Evolutionary conservation across 2,329 filamentous ascomycete species (phyloP).

Genomic region (Penicillium rolfsii): DNA sequence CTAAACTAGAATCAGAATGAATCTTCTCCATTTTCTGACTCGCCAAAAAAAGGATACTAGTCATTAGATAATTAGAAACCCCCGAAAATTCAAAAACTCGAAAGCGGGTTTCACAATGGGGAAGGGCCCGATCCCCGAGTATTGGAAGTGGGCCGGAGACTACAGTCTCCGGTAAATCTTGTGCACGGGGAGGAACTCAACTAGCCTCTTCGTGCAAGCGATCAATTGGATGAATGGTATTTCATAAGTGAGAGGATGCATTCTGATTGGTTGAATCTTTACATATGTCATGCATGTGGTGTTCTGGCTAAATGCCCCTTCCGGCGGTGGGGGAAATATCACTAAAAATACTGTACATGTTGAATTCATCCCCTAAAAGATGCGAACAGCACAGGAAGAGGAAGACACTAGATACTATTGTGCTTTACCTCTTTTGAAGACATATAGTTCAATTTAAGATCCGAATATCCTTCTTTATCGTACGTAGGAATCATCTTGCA

Average conservation of each 20-base stretch:
- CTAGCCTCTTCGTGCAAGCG: background rate
- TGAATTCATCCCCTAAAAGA: background rate
- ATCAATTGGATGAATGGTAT: background rate
- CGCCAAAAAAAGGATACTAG: background rate
- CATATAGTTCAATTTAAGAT: no score
- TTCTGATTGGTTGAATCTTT: background rate
- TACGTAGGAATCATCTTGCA: background rate
- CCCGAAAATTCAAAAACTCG: background rate
- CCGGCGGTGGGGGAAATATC: background rate
- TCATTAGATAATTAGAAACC: background rate
- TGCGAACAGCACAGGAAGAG: background rate
- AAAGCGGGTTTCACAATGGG: background rate
- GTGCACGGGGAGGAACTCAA: background rate
- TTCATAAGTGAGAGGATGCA: background rate
- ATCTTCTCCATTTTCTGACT: background rate
- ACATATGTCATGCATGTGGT: background rate
- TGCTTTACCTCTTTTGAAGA: no score
- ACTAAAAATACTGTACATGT: background rate
- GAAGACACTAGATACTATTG: no score
- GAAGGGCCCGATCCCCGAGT: background rate
- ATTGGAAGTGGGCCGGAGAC: background rate
- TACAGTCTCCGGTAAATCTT: slow-evolving; percentile 1
- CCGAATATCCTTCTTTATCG: background rate
- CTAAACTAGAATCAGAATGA: background rate
- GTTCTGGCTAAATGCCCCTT: background rate